Conservation (phyloP, 2,329 filamentous ascomycete genomes). For the Neoascochyta sp. region DNA sequence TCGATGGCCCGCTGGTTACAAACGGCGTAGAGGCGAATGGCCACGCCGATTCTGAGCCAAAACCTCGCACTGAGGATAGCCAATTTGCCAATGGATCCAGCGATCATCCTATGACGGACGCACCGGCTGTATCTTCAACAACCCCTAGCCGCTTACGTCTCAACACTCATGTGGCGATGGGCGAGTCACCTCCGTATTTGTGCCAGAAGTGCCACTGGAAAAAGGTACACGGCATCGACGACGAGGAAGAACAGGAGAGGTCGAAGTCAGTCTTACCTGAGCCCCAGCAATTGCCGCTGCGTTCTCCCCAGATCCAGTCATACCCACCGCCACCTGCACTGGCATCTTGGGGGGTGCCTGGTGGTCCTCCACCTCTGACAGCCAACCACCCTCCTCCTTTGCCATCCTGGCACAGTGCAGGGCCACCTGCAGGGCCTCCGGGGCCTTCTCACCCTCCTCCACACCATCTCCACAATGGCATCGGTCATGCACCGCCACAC, state of each 20-base stretch:
- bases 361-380: conserved; percentile 13
- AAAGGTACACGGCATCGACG: conserved; percentile 37
- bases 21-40: conserved; percentile 22
- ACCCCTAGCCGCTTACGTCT: conserved; percentile 15
- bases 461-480: conserved; percentile 32
- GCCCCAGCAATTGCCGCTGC: conserved; percentile 34
- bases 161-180: conserved; percentile 20
- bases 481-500: conserved; percentile 26
- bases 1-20: conserved; percentile 19
- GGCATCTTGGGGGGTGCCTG: conserved; percentile 21
- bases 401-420: conserved; percentile 29
- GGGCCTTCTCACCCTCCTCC: conserved; percentile 21
- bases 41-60: conserved; percentile 10
- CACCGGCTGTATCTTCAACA: conserved; percentile 18
- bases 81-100: conserved; percentile 17
- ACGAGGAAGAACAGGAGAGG: conserved; percentile 27
- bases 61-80: conserved; percentile 14
- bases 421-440: conserved; percentile 20
- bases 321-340: conserved; percentile 20
- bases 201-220: conserved; percentile 51
- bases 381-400: conserved; percentile 29
- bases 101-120: conserved; percentile 32
- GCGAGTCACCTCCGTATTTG: conserved; percentile 28
- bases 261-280: conserved; percentile 28
- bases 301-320: conserved; percentile 30